These are phyloP conservation scores for Colletotrichum sp. DNA, from an alignment of 2,329 filamentous ascomycete genomes.

Conservation along the genomic window DNA sequence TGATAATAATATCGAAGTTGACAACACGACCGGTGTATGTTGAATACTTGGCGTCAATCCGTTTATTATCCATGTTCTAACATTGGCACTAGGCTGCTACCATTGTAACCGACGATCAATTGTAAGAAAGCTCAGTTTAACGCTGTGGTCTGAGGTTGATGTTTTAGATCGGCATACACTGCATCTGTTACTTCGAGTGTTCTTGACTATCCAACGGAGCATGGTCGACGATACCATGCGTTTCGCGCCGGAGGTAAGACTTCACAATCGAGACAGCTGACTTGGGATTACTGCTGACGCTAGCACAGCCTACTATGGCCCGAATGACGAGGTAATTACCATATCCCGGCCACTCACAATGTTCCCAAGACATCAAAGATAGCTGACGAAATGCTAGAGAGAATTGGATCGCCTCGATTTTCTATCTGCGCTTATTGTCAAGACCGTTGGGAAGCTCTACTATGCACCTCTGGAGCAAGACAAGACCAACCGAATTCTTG, in stretches of 20 bases:
- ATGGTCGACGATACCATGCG: constrained; percentile 11
- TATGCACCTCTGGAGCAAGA: not conserved
- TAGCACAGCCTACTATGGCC: constrained; percentile 28
- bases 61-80: not conserved
- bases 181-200: not conserved
- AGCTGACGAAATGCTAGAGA: not conserved
- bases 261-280: not conserved
- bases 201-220: not conserved
- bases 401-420: constrained; percentile 3
- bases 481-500: constrained; percentile 45
- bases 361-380: not conserved
- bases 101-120: not conserved
- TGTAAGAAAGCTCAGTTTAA: not conserved
- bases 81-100: not conserved
- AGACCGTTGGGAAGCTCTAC: not conserved
- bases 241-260: not conserved
- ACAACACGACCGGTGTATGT: not conserved
- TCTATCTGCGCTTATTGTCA: not conserved
- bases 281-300: not conserved
- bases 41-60: not conserved
- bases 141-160: not conserved
- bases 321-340: constrained; percentile 35
- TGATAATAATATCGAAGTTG: not conserved
- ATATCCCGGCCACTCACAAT: no score
- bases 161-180: not conserved